Conservation (phyloP, 108 stramenopile species). For the Fragilariopsis cylindrus region DNA sequence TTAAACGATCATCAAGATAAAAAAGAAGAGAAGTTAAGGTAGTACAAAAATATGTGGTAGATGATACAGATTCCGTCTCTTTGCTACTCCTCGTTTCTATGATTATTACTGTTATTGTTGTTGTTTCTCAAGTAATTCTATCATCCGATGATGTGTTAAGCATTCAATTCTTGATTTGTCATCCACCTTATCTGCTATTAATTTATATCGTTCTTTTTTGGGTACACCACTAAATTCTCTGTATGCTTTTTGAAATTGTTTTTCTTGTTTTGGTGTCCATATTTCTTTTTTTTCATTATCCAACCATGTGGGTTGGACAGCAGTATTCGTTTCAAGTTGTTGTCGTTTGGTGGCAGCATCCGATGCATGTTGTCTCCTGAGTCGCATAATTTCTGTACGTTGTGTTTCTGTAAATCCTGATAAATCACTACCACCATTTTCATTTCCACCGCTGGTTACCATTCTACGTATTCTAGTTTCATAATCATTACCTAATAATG, state of each 20-base stretch:
- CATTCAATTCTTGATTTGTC: conserved; percentile 21
- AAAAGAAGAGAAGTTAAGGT: too few relatives aligned
- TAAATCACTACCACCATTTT: not conserved
- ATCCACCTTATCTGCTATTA: conserved; percentile 27
- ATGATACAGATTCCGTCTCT: too few relatives aligned
- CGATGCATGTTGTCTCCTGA: not conserved
- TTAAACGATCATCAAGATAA: too few relatives aligned
- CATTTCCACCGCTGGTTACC: too few relatives aligned
- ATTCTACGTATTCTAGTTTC: too few relatives aligned
- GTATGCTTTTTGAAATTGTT: conserved; percentile 16
- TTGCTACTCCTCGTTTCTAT: too few relatives aligned
- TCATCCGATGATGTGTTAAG: conserved; percentile 12
- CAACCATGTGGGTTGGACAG: conserved; percentile 12
- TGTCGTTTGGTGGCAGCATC: not conserved
- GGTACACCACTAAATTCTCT: conserved; percentile 20
- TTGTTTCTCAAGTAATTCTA: conserved; percentile 14
- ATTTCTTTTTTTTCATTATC: conserved; percentile 28
- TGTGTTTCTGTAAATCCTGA: not conserved
- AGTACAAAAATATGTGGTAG: too few relatives aligned
- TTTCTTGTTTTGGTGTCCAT: conserved; percentile 26
- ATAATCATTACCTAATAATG: too few relatives aligned
- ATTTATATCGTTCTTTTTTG: conserved; percentile 15
- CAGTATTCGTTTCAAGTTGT: not conserved
- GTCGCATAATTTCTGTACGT: not conserved
- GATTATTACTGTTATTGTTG: not conserved